phyloP scores from a whole-genome alignment of 2,329 filamentous ascomycete genomes.

The Fusarium oligoseptatum region DNA sequence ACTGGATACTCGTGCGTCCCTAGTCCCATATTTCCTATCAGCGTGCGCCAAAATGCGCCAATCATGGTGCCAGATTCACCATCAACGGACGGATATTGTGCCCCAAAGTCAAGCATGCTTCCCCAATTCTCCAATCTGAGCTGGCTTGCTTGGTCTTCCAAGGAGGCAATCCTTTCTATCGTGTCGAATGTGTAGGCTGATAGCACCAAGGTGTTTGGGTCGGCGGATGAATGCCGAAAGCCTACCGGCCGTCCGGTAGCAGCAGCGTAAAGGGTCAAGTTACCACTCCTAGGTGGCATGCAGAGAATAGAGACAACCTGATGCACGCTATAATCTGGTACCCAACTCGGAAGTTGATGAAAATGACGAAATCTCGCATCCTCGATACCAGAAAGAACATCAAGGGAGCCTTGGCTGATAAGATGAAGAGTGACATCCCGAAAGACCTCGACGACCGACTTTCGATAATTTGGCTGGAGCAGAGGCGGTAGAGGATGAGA shows the following conservation, averaged over 20 bases:
- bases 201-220: background rate
- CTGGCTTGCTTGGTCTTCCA: background rate
- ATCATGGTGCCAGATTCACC: background rate
- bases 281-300: background rate
- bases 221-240: background rate
- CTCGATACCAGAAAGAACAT: background rate
- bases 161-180: background rate
- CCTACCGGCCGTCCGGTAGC: background rate
- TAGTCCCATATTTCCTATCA: background rate
- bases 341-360: background rate
- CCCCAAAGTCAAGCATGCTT: background rate
- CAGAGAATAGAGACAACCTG: background rate
- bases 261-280: background rate
- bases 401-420: background rate
- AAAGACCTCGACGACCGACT: background rate
- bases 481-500: background rate
- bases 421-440: background rate
- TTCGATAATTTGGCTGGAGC: background rate
- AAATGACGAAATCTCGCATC: background rate
- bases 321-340: background rate
- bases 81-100: background rate
- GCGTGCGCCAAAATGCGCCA: slow-evolving; percentile 1
- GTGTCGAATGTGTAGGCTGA: background rate
- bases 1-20: background rate
- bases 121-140: background rate